A percentile compares a stretch with the other conserved stretches of the same genome.
Conservation (phyloP, 1,284 basidiomycete genomes). For the Vanrija pseudolonga region DNA sequence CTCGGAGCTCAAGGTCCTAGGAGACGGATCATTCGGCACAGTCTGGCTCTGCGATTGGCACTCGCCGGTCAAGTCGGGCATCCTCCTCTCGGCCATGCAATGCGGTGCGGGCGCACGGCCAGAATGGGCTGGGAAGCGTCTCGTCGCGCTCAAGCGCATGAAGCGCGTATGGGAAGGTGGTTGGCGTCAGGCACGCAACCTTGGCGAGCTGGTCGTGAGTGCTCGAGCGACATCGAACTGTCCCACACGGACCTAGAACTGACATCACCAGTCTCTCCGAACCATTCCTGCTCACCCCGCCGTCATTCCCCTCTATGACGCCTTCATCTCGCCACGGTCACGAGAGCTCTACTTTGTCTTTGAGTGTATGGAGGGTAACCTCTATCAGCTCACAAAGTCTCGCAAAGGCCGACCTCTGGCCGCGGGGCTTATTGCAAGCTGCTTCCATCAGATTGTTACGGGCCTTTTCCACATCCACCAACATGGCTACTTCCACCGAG, state of each 20-base stretch:
- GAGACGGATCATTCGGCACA: slow-evolving; percentile 95
- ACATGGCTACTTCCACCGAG: slow-evolving; percentile 95
- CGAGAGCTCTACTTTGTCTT: slow-evolving; percentile 99
- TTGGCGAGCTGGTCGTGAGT: slow-evolving; percentile 91
- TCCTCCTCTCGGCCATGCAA: slow-evolving; percentile 84
- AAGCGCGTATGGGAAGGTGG: slow-evolving; percentile 95
- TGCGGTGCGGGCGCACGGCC: slow-evolving; percentile 72
- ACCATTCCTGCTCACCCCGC: slow-evolving; percentile 92
- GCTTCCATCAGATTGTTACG: slow-evolving; percentile 86
- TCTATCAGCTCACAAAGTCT: slow-evolving; percentile 98
- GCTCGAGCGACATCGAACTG: neutral
- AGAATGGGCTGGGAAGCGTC: slow-evolving; percentile 88
- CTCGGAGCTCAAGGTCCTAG: slow-evolving; percentile 74
- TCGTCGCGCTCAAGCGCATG: slow-evolving; percentile 98
- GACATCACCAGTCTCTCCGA: slow-evolving; percentile 71
- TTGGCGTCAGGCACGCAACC: slow-evolving; percentile 91
- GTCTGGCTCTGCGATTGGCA: slow-evolving; percentile 99
- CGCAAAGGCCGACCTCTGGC: slow-evolving; percentile 91
- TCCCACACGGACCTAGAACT: neutral
- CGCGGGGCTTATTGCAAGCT: slow-evolving; percentile 88
- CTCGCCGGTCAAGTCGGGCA: slow-evolving; percentile 83
- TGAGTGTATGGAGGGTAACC: slow-evolving; percentile 99
- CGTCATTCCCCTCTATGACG: slow-evolving; percentile 98
- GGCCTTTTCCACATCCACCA: slow-evolving; percentile 91
- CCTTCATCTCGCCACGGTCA: slow-evolving; percentile 87